A percentile compares a stretch with the other conserved stretches of the same genome.
Conservation (phyloP, 1,139 yeast species). For the Lodderomyces pseudojiufengensis region DNA sequence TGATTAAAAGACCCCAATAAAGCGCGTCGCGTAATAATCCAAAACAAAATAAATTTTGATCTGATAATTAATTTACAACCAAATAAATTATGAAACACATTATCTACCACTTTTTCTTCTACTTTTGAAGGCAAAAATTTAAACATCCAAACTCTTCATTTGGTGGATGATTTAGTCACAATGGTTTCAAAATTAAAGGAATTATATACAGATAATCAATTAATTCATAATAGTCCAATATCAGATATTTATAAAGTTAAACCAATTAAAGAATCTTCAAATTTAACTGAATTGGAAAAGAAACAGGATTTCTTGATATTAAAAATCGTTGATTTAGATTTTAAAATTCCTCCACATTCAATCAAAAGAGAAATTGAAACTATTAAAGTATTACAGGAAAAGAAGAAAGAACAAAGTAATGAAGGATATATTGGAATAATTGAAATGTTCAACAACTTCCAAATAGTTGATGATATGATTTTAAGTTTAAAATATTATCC, state of each 20-base stretch:
- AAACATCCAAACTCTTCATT: too few relatives aligned
- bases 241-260: constrained; percentile 32
- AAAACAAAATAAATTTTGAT: too few relatives aligned
- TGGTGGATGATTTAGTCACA: too few relatives aligned
- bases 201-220: constrained; percentile 18
- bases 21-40: too few relatives aligned
- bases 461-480: constrained; percentile 30
- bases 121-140: too few relatives aligned
- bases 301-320: constrained; percentile 24
- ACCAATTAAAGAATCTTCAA: constrained; percentile 9
- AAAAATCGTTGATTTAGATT: constrained; percentile 39
- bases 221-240: constrained; percentile 34
- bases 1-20: too few relatives aligned
- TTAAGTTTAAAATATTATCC: constrained; percentile 34
- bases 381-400: constrained; percentile 16
- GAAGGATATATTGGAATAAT: constrained; percentile 15
- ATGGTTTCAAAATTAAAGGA: constrained; percentile 6
- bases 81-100: too few relatives aligned
- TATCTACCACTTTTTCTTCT: too few relatives aligned
- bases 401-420: too few relatives aligned
- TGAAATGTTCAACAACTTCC: constrained; percentile 21
- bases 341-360: constrained; percentile 37
- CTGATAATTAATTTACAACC: too few relatives aligned
- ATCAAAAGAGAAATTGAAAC: constrained; percentile 29
- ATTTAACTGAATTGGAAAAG: neutral